Percentiles rank a stretch among this genome's conserved stretches.
phyloP scores from a whole-genome alignment of 2,329 filamentous ascomycete species.

The Didymella segeticola region DNA sequence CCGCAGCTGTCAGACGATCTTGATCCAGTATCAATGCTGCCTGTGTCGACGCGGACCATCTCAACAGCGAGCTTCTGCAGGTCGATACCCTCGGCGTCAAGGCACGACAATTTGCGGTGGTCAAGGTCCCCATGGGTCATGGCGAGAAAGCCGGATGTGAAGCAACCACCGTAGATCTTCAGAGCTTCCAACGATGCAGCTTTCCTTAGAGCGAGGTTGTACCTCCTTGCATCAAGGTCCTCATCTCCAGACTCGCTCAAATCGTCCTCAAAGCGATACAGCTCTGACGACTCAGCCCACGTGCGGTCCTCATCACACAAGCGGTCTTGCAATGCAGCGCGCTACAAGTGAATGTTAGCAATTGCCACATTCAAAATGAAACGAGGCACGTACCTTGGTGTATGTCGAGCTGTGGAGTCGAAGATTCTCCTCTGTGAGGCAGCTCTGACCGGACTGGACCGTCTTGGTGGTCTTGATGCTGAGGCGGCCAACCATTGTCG shows the following conservation, averaged over 20 bases:
- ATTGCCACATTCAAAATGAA: not conserved
- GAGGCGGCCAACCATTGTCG: slow-evolving; percentile 16
- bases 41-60: slow-evolving; percentile 24
- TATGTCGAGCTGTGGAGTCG: slow-evolving; percentile 36
- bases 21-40: slow-evolving; percentile 19
- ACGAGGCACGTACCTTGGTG: slow-evolving; percentile 27
- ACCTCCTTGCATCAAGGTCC: slow-evolving; percentile 23
- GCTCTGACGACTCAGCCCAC: slow-evolving; percentile 19
- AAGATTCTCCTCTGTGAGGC: slow-evolving; percentile 43
- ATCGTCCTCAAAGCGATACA: slow-evolving; percentile 30
- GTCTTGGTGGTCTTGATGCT: slow-evolving; percentile 11
- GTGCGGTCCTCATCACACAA: slow-evolving; percentile 27
- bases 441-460: slow-evolving; percentile 6
- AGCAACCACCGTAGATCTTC: slow-evolving; percentile 42
- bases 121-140: slow-evolving; percentile 33
- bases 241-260: slow-evolving; percentile 32
- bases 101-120: slow-evolving; percentile 24
- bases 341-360: slow-evolving; percentile 20
- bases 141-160: slow-evolving; percentile 40
- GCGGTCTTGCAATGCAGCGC: slow-evolving; percentile 14
- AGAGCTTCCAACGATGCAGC: slow-evolving; percentile 39
- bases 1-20: slow-evolving; percentile 25
- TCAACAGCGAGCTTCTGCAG: slow-evolving; percentile 33
- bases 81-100: slow-evolving; percentile 36
- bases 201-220: slow-evolving; percentile 31